Evolutionary conservation across 805 yeast genomes (phyloP), one percentile per base, ranked within the genome.

Genomic region (Citeromyces matritensis): DNA sequence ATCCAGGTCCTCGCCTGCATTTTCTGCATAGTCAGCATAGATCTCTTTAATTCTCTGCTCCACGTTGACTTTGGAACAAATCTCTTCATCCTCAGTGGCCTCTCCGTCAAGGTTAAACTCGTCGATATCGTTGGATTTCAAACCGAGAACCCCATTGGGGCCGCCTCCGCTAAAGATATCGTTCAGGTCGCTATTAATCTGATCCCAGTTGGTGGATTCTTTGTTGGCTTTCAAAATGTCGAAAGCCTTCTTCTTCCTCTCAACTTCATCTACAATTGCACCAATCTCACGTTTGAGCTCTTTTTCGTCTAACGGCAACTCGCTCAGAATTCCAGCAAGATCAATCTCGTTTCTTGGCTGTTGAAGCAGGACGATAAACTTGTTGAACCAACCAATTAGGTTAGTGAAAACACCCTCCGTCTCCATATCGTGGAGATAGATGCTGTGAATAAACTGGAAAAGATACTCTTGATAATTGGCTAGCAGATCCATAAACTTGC

Each of bases 361-460:
- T 4, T 57, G 57, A 31, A 86, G 54, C 38, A 82, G 70, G 9
- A 58, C 55, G 17, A 85, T 56, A 32, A 84, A 71, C 12, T 61
- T 57, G 36, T 79, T 72, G 29, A 83, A 60, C 96, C 96, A 88
- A 5, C 51, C 51, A 29, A 83, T 63, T 32, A 91, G 55, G 4
- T 73, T 73, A 31, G 74, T 71, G 53, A 88, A 88, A 4, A 88
- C 55, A 4, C 48, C 36, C 4, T 43, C 49, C n/a, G 40, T 37
- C 6, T 39, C n/a, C 24, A 71, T 60, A 45, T 88, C 97, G 39
- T 80, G 72, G n/a, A 63, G 38, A 49, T 86, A 85, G n/a, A 85
- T 69, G 33, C 79, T 74, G 45, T 83, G 88, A 35, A 88, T 62
- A 45, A 88, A 91, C 33, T 58, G 58, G 59, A 82, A 82, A 30